Percentiles rank a stretch among this genome's conserved stretches.
These are phyloP conservation scores for Boletus smithii DNA, from an alignment of 1,284 basidiomycete genomes.

Conservation along the genomic window DNA sequence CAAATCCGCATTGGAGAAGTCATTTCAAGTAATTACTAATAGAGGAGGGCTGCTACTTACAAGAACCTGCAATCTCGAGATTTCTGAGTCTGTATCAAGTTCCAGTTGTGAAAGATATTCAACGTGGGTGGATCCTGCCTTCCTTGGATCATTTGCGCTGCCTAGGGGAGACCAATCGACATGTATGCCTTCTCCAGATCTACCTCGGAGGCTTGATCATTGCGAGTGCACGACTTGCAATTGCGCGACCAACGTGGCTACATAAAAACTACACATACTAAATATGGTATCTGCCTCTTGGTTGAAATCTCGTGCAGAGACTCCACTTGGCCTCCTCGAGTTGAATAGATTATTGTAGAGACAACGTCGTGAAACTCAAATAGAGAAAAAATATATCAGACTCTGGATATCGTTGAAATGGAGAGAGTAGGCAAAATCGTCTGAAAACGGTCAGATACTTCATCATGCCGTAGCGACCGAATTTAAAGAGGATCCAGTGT, in stretches of 20 bases:
- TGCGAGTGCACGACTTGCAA: not conserved
- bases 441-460: no score
- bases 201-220: not conserved
- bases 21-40: no score
- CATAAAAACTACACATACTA: slow-evolving; percentile 30
- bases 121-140: not conserved
- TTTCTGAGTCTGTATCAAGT: no score
- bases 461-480: no score
- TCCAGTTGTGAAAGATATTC: no score
- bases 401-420: not conserved
- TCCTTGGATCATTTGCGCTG: not conserved
- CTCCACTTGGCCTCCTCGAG: no score
- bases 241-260: no score
- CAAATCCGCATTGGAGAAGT: no score
- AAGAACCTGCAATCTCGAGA: no score
- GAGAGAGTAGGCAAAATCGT: not conserved
- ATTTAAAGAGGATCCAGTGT: no score
- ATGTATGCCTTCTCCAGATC: not conserved
- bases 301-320: not conserved
- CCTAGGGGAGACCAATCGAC: not conserved
- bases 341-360: not conserved
- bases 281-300: slow-evolving; percentile 27
- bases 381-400: not conserved
- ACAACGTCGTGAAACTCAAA: not conserved
- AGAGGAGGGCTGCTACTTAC: no score